phyloP scores from a whole-genome alignment of 768 basidiomycete species.

The Termitomyces heimii region DNA sequence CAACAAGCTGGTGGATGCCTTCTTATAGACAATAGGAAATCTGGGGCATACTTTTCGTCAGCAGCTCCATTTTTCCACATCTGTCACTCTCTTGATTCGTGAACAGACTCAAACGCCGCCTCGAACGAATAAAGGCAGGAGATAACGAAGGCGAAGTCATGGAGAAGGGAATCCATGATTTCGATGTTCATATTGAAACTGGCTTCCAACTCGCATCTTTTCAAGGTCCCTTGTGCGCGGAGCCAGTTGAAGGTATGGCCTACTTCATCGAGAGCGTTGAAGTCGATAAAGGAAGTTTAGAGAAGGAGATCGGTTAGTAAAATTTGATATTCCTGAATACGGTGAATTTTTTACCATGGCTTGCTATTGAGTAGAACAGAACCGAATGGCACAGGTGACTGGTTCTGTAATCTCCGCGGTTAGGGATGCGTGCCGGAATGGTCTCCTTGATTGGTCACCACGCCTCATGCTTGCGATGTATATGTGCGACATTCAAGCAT shows the following conservation, averaged over 20 bases:
- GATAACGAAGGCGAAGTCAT: constrained; percentile 22
- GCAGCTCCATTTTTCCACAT: constrained; percentile 20
- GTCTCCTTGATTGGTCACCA: constrained; percentile 95
- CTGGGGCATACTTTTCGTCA: constrained; percentile 46
- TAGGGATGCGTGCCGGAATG: constrained; percentile 85
- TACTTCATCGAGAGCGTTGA: constrained; percentile 81
- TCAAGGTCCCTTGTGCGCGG: constrained; percentile 92
- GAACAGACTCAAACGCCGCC: constrained; percentile 45
- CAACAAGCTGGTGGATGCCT: constrained; percentile 82
- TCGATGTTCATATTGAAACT: constrained; percentile 81
- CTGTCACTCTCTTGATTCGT: constrained; percentile 4
- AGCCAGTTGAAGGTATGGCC: constrained; percentile 90
- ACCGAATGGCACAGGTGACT: constrained; percentile 75
- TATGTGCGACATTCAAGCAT: constrained; percentile 96
- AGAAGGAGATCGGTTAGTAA: constrained; percentile 61
- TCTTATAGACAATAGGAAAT: constrained; percentile 66
- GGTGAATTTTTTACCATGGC: constrained; percentile 10
- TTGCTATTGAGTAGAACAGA: constrained; percentile 49
- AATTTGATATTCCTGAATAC: constrained; percentile 1
- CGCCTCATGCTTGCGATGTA: constrained; percentile 98
- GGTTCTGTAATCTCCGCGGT: constrained; percentile 89
- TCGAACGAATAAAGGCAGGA: constrained; percentile 33
- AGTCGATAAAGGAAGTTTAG: constrained; percentile 52
- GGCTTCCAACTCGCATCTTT: constrained; percentile 95
- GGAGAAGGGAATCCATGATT: constrained; percentile 40